Percentiles rank a stretch among this genome's conserved stretches.
These are phyloP conservation scores for Lipomyces kockii DNA, from an alignment of 805 yeast genomes.

Conservation along the genomic window DNA sequence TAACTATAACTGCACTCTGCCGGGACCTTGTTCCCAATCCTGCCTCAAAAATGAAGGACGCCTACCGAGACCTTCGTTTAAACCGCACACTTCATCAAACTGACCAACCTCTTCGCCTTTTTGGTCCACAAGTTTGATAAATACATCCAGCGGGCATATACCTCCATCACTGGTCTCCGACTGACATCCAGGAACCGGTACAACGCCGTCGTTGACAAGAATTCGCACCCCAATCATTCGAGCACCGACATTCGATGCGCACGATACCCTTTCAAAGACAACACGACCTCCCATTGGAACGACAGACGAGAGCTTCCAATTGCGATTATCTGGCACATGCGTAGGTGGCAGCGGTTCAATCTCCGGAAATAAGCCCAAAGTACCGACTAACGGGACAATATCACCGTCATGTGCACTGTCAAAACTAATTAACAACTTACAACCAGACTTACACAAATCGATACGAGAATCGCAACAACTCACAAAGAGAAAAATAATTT, in stretches of 20 bases:
- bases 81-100: conserved; percentile 27
- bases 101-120: conserved; percentile 16
- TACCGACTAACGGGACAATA: conserved; percentile 54
- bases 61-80: conserved; percentile 10
- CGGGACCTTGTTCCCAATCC: conserved; percentile 4
- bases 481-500: conserved; percentile 32
- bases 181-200: conserved; percentile 54
- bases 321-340: conserved; percentile 20
- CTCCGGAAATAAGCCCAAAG: conserved; percentile 50
- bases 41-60: conserved; percentile 27
- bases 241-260: conserved; percentile 20
- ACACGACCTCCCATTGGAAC: conserved; percentile 42
- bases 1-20: neutral
- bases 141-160: conserved; percentile 26
- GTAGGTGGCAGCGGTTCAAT: conserved; percentile 17
- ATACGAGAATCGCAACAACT: conserved; percentile 16
- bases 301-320: conserved; percentile 27
- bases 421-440: conserved; percentile 2
- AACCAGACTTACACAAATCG: neutral
- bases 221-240: conserved; percentile 52
- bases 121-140: conserved; percentile 16
- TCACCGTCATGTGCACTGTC: conserved; percentile 65
- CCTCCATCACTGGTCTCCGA: neutral
- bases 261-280: conserved; percentile 43
- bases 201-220: conserved; percentile 58